phyloP scores from a whole-genome alignment of 2,329 filamentous ascomycete species.

The Clonostachys rhizophaga region DNA sequence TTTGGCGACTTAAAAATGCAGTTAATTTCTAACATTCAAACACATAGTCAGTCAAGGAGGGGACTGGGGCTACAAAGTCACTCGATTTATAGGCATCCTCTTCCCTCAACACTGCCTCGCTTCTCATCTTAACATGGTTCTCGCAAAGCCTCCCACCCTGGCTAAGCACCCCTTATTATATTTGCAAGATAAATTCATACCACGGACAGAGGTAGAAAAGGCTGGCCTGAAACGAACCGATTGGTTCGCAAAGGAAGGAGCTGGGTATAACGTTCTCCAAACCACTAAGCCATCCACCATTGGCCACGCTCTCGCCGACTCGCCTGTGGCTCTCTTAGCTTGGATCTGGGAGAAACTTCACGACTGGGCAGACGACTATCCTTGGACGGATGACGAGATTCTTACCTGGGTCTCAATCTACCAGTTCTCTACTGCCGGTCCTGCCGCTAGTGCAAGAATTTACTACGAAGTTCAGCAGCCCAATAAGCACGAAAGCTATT shows the following conservation, averaged over 20 bases:
- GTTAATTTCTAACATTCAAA: conserved; percentile 5
- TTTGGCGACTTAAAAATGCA: not conserved
- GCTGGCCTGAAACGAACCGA: conserved; percentile 42
- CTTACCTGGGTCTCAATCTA: conserved; percentile 70
- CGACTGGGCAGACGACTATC: conserved; percentile 67
- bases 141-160: conserved; percentile 42
- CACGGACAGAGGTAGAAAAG: conserved; percentile 30
- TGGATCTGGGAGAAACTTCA: conserved; percentile 82
- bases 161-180: conserved; percentile 51
- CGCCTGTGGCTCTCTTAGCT: conserved; percentile 63
- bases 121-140: conserved; percentile 49
- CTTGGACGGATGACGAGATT: conserved; percentile 70
- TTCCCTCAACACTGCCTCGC: conserved; percentile 50
- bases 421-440: conserved; percentile 61
- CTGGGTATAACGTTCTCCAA: conserved; percentile 19
- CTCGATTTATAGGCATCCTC: conserved; percentile 50
- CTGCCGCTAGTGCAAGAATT: conserved; percentile 60
- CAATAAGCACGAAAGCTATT: conserved; percentile 8
- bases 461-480: conserved; percentile 62
- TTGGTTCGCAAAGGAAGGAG: conserved; percentile 55
- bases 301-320: conserved; percentile 64
- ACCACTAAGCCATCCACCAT: conserved; percentile 71
- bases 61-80: conserved; percentile 65
- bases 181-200: conserved; percentile 44
- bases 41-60: conserved; percentile 47